Evolutionary conservation across 768 basidiomycete species (phyloP).

Genomic region (Chalciporus piperatus): DNA sequence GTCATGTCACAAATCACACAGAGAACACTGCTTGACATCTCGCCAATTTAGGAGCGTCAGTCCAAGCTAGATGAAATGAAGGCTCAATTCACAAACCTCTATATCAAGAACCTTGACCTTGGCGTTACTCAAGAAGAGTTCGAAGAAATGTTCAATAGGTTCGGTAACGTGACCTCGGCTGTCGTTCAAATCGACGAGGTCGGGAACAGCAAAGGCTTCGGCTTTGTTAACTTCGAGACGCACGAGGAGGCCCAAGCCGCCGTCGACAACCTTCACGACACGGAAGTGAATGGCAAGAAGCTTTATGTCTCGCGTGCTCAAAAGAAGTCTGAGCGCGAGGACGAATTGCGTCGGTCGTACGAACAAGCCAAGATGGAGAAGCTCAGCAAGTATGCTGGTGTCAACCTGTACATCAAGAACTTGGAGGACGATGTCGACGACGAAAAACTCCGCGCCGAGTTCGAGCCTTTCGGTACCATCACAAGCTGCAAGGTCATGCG

Average conservation of each 20-base stretch:
- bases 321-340: constrained; percentile 98
- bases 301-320: constrained; percentile 96
- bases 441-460: constrained; percentile 93
- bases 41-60: constrained; percentile 72
- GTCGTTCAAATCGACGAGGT: constrained; percentile 80
- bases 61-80: constrained; percentile 98
- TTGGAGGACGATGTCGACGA: constrained; percentile 97
- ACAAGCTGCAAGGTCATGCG: constrained; percentile 99
- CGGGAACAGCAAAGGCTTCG: constrained; percentile 95
- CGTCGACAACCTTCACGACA: constrained; percentile 86
- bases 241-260: constrained; percentile 93
- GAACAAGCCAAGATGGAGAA: constrained; percentile 98
- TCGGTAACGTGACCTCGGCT: constrained; percentile 86
- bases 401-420: constrained; percentile 99
- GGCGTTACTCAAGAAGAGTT: constrained; percentile 88
- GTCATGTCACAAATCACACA: constrained; percentile 11
- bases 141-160: constrained; percentile 70
- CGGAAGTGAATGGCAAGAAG: constrained; percentile 80
- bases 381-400: constrained; percentile 96
- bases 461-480: constrained; percentile 95
- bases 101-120: constrained; percentile 93
- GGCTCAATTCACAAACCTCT: constrained; percentile 96
- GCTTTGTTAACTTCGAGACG: constrained; percentile 93
- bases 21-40: neutral
- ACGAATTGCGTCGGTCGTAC: constrained; percentile 89